A percentile compares a stretch with the other conserved stretches of the same genome.
These are phyloP conservation scores for Eurotiales sp. DNA, from an alignment of 2,329 filamentous ascomycete species.

Conservation along the genomic window DNA sequence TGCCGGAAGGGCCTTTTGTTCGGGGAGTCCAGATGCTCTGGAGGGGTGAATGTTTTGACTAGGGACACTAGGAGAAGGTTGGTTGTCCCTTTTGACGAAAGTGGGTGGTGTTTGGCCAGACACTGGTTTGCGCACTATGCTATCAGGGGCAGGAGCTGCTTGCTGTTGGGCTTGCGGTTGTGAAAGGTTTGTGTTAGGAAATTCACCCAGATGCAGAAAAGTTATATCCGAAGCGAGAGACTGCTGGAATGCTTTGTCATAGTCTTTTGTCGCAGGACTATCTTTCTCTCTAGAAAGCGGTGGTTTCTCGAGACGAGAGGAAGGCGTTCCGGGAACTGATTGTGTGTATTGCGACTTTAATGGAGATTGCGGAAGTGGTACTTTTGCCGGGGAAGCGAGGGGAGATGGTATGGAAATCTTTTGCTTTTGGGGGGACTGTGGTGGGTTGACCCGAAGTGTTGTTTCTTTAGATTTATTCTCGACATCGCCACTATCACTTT, in stretches of 20 bases:
- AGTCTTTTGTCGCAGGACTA: constrained; percentile 37
- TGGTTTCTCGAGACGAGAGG: constrained; percentile 35
- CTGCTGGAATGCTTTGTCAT: constrained; percentile 40
- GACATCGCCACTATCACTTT: constrained; percentile 21
- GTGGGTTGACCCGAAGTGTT: constrained; percentile 54
- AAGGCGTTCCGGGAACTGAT: constrained; percentile 45
- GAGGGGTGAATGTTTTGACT: constrained; percentile 12
- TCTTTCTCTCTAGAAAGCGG: constrained; percentile 28
- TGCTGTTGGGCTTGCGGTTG: constrained; percentile 14
- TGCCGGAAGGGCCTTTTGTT: constrained; percentile 26
- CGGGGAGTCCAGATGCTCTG: constrained; percentile 16
- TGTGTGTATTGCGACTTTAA: constrained; percentile 52
- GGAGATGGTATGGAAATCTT: constrained; percentile 26
- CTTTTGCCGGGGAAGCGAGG: constrained; percentile 54
- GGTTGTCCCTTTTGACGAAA: constrained; percentile 18
- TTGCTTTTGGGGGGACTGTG: constrained; percentile 55
- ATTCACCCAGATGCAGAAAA: constrained; percentile 35
- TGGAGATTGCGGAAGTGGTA: constrained; percentile 59
- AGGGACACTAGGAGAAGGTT: constrained; percentile 23
- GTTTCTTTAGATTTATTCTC: constrained; percentile 27
- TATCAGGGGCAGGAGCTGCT: constrained; percentile 14
- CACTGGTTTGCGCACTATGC: constrained; percentile 24
- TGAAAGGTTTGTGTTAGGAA: constrained; percentile 15
- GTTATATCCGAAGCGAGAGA: constrained; percentile 39
- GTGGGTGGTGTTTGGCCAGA: constrained; percentile 29